Evolutionary conservation across 2,329 filamentous ascomycete genomes (phyloP).

Genomic region (Grosmannia clavigera): DNA sequence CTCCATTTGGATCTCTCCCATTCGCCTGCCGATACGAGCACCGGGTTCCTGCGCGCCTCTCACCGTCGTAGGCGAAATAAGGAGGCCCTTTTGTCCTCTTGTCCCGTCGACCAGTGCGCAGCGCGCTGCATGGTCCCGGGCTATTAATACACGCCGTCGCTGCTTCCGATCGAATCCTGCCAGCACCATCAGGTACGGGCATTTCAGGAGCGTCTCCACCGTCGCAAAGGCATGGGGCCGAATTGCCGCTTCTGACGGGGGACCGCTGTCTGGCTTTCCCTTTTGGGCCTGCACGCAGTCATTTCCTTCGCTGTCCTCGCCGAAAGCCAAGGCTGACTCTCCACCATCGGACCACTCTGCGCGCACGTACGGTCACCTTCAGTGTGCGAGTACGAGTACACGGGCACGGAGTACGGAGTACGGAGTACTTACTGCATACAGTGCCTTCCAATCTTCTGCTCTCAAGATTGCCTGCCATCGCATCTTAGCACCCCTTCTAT

Average conservation of each 20-base stretch:
- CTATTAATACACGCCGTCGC: background rate
- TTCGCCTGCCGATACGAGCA: background rate
- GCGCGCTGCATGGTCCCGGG: no score
- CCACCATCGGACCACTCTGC: slow-evolving; percentile 1
- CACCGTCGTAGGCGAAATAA: background rate
- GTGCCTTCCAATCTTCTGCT: no score
- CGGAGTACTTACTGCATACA: background rate
- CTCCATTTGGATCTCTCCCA: background rate
- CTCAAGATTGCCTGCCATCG: no score
- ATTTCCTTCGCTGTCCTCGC: background rate
- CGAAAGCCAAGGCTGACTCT: background rate
- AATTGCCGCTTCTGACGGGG: background rate
- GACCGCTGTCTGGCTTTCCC: background rate
- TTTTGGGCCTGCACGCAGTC: background rate
- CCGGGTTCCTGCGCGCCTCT: background rate
- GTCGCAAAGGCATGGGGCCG: background rate
- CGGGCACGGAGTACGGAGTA: no score
- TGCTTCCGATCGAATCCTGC: background rate
- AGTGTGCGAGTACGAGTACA: background rate
- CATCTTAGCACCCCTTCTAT: no score
- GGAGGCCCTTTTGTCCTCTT: background rate
- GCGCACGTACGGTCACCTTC: background rate
- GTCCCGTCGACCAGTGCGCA: background rate
- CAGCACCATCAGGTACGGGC: no score
- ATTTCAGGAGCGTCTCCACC: background rate